A percentile compares a stretch with the other conserved stretches of the same genome.
phyloP scores from a whole-genome alignment of 2,329 filamentous ascomycete species.

The Penicillium sp. region DNA sequence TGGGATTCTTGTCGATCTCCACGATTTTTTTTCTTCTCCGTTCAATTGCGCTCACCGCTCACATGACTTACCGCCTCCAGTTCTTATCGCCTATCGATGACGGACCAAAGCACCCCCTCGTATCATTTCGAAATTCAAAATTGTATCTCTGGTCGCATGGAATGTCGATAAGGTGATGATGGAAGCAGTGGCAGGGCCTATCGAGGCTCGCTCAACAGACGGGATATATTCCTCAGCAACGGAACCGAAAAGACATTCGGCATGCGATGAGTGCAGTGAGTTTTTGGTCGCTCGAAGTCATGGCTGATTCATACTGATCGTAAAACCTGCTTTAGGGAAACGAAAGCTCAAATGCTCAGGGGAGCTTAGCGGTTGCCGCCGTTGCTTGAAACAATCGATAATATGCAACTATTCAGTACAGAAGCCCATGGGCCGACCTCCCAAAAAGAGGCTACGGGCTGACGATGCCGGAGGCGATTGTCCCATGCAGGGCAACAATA shows the following conservation, averaged over 20 bases:
- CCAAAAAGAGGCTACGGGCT: constrained; percentile 45
- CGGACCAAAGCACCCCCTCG: constrained; percentile 9
- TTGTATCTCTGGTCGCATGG: constrained; percentile 11
- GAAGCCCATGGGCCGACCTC: constrained; percentile 54
- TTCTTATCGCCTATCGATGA: constrained; percentile 31
- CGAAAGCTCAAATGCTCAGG: constrained; percentile 55
- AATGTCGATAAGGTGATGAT: constrained; percentile 6
- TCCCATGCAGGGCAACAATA: constrained; percentile 20
- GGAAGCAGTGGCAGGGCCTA: constrained; percentile 11
- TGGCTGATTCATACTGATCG: constrained; percentile 20
- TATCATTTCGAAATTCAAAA: background rate
- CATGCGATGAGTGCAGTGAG: constrained; percentile 56
- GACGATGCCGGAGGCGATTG: constrained; percentile 31
- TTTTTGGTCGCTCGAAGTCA: constrained; percentile 11
- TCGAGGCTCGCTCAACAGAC: background rate
- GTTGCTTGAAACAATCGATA: constrained; percentile 49
- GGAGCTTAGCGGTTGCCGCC: constrained; percentile 46
- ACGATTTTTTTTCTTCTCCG: constrained; percentile 34
- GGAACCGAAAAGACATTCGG: constrained; percentile 49
- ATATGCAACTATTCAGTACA: constrained; percentile 52
- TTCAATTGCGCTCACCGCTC: constrained; percentile 38
- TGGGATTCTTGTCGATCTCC: constrained; percentile 17
- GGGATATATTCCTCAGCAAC: constrained; percentile 12
- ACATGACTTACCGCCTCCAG: constrained; percentile 41
- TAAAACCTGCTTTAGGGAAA: constrained; percentile 40